Percentiles rank a stretch among this genome's conserved stretches.
Evolutionary conservation across 164 flowering plant species (phyloP).

Genomic region (Tinospora cordifolia): DNA sequence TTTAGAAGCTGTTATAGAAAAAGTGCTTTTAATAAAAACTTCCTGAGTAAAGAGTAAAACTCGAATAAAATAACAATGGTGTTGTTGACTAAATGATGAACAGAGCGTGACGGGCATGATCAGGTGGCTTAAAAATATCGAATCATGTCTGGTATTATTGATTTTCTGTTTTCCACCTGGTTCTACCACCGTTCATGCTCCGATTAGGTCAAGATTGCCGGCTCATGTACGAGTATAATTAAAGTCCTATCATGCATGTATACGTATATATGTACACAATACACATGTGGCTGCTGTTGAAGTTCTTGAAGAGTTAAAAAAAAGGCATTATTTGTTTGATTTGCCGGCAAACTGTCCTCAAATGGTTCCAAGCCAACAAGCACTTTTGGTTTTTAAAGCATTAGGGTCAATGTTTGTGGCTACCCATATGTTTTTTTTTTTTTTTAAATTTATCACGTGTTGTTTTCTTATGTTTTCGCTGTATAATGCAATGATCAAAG

Average conservation of each 20-base stretch:
- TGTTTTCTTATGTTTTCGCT: not conserved
- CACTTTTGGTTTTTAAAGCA: not conserved
- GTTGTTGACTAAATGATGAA: no score
- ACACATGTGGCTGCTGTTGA: not conserved
- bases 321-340: slow-evolving; percentile 8
- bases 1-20: no score
- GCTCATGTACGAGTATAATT: not conserved
- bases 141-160: not conserved
- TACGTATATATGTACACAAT: no score
- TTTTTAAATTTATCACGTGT: not conserved
- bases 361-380: not conserved
- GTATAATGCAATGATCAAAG: not conserved
- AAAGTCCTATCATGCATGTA: not conserved
- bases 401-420: not conserved
- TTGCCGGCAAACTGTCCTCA: slow-evolving; percentile 3
- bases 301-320: not conserved
- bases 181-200: no score
- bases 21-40: no score
- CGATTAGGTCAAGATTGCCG: not conserved
- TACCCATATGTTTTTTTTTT: not conserved
- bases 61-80: no score
- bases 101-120: no score
- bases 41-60: no score
- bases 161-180: no score
- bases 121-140: no score